Evolutionary conservation across 495 filamentous ascomycete species (phyloP).

Genomic region (Podospora anserina): DNA sequence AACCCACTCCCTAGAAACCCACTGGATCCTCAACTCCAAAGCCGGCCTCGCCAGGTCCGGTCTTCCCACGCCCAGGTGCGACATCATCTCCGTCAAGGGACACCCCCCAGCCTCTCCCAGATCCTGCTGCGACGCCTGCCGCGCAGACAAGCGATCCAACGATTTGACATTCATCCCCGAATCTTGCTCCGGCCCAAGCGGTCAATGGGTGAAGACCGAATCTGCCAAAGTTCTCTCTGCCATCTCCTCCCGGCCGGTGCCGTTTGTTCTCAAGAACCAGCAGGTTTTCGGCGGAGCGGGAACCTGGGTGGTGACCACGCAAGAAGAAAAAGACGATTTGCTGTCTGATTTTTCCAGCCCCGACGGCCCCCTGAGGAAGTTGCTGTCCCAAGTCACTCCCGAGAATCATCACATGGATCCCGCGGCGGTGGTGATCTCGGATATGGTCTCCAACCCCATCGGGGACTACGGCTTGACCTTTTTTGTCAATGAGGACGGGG

Average conservation of each 20-base stretch:
- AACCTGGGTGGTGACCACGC: constrained; percentile 29
- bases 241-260: constrained; percentile 19
- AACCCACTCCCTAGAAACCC: constrained; percentile 25
- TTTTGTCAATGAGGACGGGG: constrained; percentile 19
- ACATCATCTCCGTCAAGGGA: constrained; percentile 21
- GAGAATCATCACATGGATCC: constrained; percentile 29
- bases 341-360: constrained; percentile 18
- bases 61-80: constrained; percentile 25
- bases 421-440: constrained; percentile 25
- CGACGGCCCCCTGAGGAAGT: constrained; percentile 24
- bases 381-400: constrained; percentile 28
- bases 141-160: not conserved
- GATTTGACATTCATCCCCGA: constrained; percentile 19
- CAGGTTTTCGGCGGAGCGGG: constrained; percentile 38
- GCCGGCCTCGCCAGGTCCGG: constrained; percentile 26
- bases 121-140: constrained; percentile 25
- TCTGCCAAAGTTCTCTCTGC: constrained; percentile 17
- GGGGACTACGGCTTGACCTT: constrained; percentile 36
- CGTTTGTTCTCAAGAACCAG: constrained; percentile 38
- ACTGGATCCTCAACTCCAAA: constrained; percentile 35
- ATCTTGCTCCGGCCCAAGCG: constrained; percentile 22
- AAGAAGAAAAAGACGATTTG: constrained; percentile 24
- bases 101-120: not conserved
- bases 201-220: constrained; percentile 27
- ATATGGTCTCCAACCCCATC: constrained; percentile 25